Evolutionary conservation across 371 early-diverging fungal genomes (phyloP).

Genomic region (Rhizopus arrhizus): DNA sequence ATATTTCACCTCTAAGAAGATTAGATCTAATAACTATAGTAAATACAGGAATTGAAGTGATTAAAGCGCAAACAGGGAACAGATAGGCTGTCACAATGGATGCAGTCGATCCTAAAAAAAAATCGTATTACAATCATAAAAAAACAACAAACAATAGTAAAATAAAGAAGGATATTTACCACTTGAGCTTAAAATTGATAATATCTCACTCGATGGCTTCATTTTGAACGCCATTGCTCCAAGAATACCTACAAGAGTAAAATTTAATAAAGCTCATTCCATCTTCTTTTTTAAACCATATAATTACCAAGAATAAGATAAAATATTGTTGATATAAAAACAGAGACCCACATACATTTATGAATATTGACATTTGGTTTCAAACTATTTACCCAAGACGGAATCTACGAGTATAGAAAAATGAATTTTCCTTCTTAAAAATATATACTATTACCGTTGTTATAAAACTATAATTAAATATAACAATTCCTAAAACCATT

Average conservation of each 20-base stretch:
- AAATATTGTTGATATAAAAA: slow-evolving; percentile 50
- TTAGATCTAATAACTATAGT: slow-evolving; percentile 75
- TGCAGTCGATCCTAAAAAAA: slow-evolving; percentile 40
- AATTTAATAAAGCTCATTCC: background rate
- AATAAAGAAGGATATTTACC: slow-evolving; percentile 18
- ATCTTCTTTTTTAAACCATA: background rate
- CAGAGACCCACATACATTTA: slow-evolving; percentile 52
- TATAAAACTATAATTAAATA: slow-evolving; percentile 66
- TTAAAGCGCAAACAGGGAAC: slow-evolving; percentile 72
- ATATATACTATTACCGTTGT: slow-evolving; percentile 41
- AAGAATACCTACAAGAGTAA: slow-evolving; percentile 42
- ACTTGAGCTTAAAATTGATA: slow-evolving; percentile 41
- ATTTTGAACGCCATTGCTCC: slow-evolving; percentile 64
- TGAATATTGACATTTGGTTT: slow-evolving; percentile 57
- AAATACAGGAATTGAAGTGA: slow-evolving; percentile 78
- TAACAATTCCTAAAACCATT: slow-evolving; percentile 59
- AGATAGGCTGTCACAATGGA: slow-evolving; percentile 65
- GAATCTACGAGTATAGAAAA: slow-evolving; percentile 35
- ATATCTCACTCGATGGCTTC: slow-evolving; percentile 51
- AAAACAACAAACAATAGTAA: slow-evolving; percentile 2
- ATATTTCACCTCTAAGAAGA: slow-evolving; percentile 56
- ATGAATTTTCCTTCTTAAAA: too few relatives aligned
- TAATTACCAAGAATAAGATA: slow-evolving; percentile 48
- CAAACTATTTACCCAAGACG: slow-evolving; percentile 64
- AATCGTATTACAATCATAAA: background rate